phyloP scores from a whole-genome alignment of 2,329 filamentous ascomycete genomes.

The Parascedosporium putredinis region DNA sequence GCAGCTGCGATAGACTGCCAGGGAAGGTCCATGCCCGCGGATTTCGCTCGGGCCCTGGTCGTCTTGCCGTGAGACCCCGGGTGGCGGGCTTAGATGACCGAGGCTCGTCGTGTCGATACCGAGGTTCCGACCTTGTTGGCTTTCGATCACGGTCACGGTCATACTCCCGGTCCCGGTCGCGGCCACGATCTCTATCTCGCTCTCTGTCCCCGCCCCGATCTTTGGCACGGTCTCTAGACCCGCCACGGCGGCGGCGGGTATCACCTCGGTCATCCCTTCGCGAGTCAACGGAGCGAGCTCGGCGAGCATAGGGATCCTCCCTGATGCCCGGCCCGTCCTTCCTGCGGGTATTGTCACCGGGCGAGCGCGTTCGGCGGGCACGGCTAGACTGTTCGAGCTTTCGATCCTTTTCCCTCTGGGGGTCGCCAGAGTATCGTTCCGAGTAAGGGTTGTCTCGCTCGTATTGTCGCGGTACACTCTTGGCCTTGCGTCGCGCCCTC shows the following conservation, averaged over 20 bases:
- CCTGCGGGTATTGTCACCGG: background rate
- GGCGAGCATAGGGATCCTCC: background rate
- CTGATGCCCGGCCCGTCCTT: background rate
- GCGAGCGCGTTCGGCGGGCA: background rate
- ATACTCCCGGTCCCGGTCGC: too few relatives aligned
- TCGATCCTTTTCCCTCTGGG: background rate
- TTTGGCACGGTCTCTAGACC: too few relatives aligned
- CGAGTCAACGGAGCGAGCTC: background rate
- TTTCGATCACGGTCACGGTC: background rate
- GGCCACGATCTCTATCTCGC: too few relatives aligned
- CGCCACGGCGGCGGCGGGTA: background rate
- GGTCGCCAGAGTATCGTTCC: background rate
- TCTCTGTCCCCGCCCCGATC: too few relatives aligned
- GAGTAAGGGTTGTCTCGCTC: background rate
- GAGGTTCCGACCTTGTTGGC: background rate
- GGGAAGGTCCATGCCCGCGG: background rate
- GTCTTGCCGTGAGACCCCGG: background rate
- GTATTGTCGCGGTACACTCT: background rate
- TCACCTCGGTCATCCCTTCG: background rate
- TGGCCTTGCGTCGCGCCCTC: background rate
- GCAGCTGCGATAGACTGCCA: slow-evolving; percentile 30
- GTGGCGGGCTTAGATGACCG: background rate
- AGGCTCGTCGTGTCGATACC: background rate
- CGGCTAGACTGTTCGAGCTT: background rate
- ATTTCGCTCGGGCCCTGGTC: background rate